A percentile compares a stretch with the other conserved stretches of the same genome.
These are phyloP conservation scores for Delphinella strobiligena DNA, from an alignment of 2,329 filamentous ascomycete genomes.

Conservation along the genomic window DNA sequence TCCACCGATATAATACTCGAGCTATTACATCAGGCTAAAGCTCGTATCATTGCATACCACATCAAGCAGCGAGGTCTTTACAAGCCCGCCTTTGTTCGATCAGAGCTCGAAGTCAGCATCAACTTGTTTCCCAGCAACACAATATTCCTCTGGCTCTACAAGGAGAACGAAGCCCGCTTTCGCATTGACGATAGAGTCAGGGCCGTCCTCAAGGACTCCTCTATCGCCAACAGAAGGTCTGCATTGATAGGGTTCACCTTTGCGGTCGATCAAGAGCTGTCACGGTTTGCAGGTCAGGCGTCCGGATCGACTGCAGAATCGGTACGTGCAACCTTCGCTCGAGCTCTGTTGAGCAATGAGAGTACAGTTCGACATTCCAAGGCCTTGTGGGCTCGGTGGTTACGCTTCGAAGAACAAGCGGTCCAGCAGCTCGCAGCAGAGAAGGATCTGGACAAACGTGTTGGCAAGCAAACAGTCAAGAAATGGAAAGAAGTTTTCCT, in stretches of 20 bases:
- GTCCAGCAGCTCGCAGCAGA: neutral
- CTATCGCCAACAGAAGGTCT: constrained; percentile 18
- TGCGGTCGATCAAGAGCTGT: constrained; percentile 42
- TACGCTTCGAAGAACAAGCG: constrained; percentile 14
- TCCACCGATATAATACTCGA: constrained; percentile 31
- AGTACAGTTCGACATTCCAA: constrained; percentile 19
- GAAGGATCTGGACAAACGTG: neutral
- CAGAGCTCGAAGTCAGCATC: constrained; percentile 50
- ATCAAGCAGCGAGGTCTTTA: constrained; percentile 51
- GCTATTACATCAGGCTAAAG: constrained; percentile 54
- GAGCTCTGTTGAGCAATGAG: constrained; percentile 21
- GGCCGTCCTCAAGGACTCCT: constrained; percentile 41
- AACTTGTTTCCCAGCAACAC: constrained; percentile 61
- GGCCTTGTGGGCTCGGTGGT: constrained; percentile 18
- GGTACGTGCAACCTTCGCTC: constrained; percentile 37
- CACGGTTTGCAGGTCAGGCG: constrained; percentile 24
- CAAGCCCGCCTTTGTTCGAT: constrained; percentile 53
- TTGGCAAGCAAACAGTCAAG: neutral
- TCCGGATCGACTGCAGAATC: constrained; percentile 15
- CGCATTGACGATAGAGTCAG: constrained; percentile 67
- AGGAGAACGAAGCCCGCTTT: constrained; percentile 61
- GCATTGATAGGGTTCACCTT: constrained; percentile 41
- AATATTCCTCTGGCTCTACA: constrained; percentile 58
- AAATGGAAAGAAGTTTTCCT: constrained; percentile 13
- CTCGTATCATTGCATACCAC: constrained; percentile 55